phyloP scores from a whole-genome alignment of 192 early-diverging fungal genomes.

The Podila epigama region DNA sequence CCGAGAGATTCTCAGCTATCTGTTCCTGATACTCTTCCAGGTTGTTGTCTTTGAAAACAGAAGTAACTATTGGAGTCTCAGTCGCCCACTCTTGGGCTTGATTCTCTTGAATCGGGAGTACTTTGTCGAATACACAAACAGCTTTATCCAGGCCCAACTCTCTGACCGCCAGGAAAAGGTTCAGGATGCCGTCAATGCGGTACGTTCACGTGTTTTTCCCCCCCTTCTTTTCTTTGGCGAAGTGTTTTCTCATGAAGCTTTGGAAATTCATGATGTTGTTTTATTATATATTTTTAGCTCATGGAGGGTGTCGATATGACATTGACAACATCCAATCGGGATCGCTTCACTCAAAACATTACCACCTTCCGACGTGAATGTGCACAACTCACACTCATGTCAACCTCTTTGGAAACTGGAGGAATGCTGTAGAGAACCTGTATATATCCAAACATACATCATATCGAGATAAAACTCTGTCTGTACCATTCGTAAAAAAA shows the following conservation, averaged over 20 bases:
- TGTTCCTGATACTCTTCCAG: slow-evolving; percentile 74
- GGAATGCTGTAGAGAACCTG: slow-evolving; percentile 50
- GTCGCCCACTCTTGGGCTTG: slow-evolving; percentile 80
- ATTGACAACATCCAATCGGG: slow-evolving; percentile 60
- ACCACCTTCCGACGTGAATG: slow-evolving; percentile 58
- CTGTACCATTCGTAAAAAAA: not conserved
- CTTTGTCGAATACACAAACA: slow-evolving; percentile 61
- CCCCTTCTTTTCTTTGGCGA: not conserved
- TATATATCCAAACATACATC: slow-evolving; percentile 38
- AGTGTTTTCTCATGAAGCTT: not conserved
- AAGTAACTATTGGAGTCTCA: slow-evolving; percentile 83
- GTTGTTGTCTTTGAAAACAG: slow-evolving; percentile 83
- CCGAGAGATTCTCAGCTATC: slow-evolving; percentile 66
- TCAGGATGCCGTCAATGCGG: slow-evolving; percentile 35
- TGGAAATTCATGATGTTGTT: not conserved
- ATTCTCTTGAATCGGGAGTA: slow-evolving; percentile 78
- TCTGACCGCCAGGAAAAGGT: slow-evolving; percentile 57
- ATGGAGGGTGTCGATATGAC: slow-evolving; percentile 70
- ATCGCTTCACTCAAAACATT: slow-evolving; percentile 74
- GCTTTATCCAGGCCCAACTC: slow-evolving; percentile 61
- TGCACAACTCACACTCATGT: slow-evolving; percentile 47
- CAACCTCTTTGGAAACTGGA: slow-evolving; percentile 6
- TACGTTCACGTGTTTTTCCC: slow-evolving; percentile 16
- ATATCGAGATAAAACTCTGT: not conserved
- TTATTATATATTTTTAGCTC: not conserved